Conservation (phyloP, 306 rosid species). For the Purshia tridentata region DNA sequence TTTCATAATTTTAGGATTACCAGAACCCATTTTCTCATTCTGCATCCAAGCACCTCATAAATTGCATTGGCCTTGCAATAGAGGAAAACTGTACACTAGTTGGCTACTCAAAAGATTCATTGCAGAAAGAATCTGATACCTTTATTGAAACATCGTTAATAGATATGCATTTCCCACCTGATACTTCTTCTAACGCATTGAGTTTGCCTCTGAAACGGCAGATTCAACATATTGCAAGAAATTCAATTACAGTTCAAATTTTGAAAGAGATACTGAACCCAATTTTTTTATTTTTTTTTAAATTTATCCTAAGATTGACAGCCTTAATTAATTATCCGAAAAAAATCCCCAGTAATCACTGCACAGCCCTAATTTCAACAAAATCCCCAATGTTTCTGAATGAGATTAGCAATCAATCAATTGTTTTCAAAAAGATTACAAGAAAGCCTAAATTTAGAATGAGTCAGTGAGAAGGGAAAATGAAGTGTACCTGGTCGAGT, state of each 20-base stretch:
- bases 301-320: no score
- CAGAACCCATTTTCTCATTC: background rate
- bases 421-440: no score
- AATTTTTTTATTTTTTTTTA: no score
- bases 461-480: no score
- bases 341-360: no score
- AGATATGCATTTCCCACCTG: slow-evolving; percentile 92
- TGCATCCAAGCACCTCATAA: background rate
- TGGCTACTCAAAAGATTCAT: slow-evolving; percentile 4
- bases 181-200: slow-evolving; percentile 82
- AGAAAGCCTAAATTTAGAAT: no score
- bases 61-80: background rate
- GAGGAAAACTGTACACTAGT: slow-evolving; percentile 17
- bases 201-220: slow-evolving; percentile 75
- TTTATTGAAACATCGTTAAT: slow-evolving; percentile 90
- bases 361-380: no score
- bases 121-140: slow-evolving; percentile 45
- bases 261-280: background rate
- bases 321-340: no score
- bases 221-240: slow-evolving; percentile 4
- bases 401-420: no score
- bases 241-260: slow-evolving; percentile 18
- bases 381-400: no score
- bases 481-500: no score
- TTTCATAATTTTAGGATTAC: background rate